Evolutionary conservation across 306 rosid species (phyloP), one percentile per base, ranked within the genome.

Genomic region (Dryas alaskensis): DNA sequence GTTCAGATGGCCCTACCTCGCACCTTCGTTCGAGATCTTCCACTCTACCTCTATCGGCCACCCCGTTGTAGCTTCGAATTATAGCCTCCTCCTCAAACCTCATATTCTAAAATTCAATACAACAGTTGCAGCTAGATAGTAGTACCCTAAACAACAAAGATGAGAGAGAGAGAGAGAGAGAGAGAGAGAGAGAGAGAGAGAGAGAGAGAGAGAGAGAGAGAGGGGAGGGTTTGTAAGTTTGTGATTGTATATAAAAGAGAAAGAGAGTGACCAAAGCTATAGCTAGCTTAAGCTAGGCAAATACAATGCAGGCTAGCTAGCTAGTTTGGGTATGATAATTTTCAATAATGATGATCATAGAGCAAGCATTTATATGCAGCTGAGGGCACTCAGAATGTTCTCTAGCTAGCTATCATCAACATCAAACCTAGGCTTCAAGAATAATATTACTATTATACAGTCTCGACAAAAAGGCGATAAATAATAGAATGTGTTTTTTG

Each of bases 21-120:
- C 98, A 91, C 83, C 85, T 84, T 80, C 90, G 73, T 76, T 93
- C 94, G n/a, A 93, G 91, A 9, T 87, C 91, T 75, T 88, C 93
- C 59, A 93, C 91, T 85, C 81, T 79, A 77, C 83, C 85, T 81
- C 87, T 84, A 70, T 93, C 97, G 19, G 72, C 82, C 80, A 79
- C 66, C 12, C 69, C 78, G 4, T 86, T 86, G n/a, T 93, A 93
- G 87, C 86, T 82, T 80, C 97, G 76, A 50, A 89, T 86, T 76
- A 73, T 82, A 58, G 81, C 75, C 80, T 77, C 78, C 53, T 77
- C 78, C 50, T 79, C 72, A 63, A 78, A 78, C 63, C 83, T 91
- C 93, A 90, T 84, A 67, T 45, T 67, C 71, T 3, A 43, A 46
- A 57, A 10, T n/a, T 51, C 77, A 3, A 31, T 27, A 27, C 31